Base-by-base conservation (phyloP, 768 basidiomycete genomes). In the Vararia minispora region DNA sequence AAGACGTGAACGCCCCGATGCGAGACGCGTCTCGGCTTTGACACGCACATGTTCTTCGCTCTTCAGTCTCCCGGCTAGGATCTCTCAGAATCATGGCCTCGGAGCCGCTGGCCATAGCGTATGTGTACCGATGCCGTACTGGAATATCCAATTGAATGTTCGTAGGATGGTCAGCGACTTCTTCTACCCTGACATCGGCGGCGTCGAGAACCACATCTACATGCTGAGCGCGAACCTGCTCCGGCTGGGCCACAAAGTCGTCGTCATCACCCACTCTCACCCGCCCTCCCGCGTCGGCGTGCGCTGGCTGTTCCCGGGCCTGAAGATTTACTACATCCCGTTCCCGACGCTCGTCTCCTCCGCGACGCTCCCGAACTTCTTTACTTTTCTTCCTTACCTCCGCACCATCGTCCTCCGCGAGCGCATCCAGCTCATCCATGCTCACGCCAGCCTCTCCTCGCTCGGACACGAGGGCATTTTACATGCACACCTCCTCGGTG, bases 151-250 rank as follows among this genome's bases (percentile, higher is more conserved):
- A 23, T 20, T 20, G 17, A 18, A 6, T 13, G 13, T n/a, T 8
- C 18, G 22, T 46, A 94, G 91, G 31, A 90, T 98, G 87, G 76
- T 98, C 41, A 85, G 80, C 28, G 95, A 99, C 62, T 99, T 98
- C 66, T 99, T 97, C 62, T 78, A 87, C 53, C 95, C 95, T 1
- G 69, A 74, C 41, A 81, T 92, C 3, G 95, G 95, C 3, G 95
- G 95, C 6, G 94, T 99, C 23, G 95, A 98, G 61, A 92, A 79
- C 43, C 90, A 95, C 58, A 92, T 97, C 26, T 97, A 88, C 60
- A 86, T 86, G 74, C 71, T 99, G 33, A 79, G 81, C 41, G 78
- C 83, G 14, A 79, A 82, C 33, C 75, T 98, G 28, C 74, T 91
- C 38, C 66, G 68, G 28, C 72, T 72, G 28, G 90, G 91, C 4